Evolutionary conservation across 2,329 filamentous ascomycete genomes (phyloP).

Genomic region (Cyclaneusma minus): DNA sequence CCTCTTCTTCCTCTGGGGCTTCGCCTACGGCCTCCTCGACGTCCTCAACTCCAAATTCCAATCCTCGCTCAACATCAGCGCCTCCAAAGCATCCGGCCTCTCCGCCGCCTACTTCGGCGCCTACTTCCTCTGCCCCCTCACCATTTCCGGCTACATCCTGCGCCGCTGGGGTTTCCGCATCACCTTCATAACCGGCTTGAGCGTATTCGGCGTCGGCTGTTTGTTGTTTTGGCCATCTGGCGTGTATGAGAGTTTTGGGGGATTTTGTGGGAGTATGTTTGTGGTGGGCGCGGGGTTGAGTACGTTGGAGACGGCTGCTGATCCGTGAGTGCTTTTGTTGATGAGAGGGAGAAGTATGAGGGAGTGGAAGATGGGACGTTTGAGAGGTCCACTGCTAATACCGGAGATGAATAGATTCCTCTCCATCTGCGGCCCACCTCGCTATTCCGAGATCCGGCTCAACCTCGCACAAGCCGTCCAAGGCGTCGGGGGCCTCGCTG

Average conservation of each 20-base stretch:
- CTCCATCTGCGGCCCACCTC: conserved; percentile 46
- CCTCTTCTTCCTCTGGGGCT: conserved; percentile 36
- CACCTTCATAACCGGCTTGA: conserved; percentile 52
- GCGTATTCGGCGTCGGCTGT: conserved; percentile 47
- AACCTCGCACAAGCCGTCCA: conserved; percentile 67
- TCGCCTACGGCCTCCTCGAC: conserved; percentile 28
- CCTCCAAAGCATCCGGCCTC: conserved; percentile 10
- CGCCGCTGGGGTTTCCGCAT: conserved; percentile 47
- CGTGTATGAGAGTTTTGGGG: conserved; percentile 47
- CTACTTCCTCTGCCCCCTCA: conserved; percentile 55
- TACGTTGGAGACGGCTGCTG: conserved; percentile 63
- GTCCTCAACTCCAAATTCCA: conserved; percentile 28
- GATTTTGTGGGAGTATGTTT: conserved; percentile 60
- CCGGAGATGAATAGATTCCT: too few species aligned
- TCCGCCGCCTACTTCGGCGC: conserved; percentile 27
- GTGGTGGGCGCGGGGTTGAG: conserved; percentile 60
- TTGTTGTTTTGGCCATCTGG: conserved; percentile 43
- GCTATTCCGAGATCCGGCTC: conserved; percentile 58
- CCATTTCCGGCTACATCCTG: conserved; percentile 49
- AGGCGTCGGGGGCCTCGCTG: conserved; percentile 58
- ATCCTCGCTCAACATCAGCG: conserved; percentile 21
- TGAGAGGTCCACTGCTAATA: conserved; percentile 3
- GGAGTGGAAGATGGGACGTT: not conserved
- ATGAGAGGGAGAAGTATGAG: conserved; percentile 31
- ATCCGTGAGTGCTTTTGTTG: too few species aligned